These are phyloP conservation scores for Laguncularia racemosa DNA, from an alignment of 345 rosid species.

Conservation along the genomic window DNA sequence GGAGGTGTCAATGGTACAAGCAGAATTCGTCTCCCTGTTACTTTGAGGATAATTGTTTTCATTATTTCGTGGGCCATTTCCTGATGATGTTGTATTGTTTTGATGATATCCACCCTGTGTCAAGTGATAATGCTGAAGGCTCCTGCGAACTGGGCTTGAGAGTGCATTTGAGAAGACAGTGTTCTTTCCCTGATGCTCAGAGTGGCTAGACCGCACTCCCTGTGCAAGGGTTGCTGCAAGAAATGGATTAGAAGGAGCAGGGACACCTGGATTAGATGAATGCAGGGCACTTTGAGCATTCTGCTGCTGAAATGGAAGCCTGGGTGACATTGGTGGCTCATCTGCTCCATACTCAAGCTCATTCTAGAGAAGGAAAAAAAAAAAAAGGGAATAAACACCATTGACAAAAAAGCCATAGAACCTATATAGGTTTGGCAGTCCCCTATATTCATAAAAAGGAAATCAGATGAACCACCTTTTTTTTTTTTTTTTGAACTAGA, in stretches of 20 bases:
- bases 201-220: slow-evolving; percentile 23
- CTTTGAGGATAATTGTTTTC: slow-evolving; percentile 11
- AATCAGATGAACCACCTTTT: too few relatives aligned
- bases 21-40: slow-evolving; percentile 18
- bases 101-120: slow-evolving; percentile 25
- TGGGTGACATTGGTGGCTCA: slow-evolving; percentile 44
- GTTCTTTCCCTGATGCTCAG: slow-evolving; percentile 44
- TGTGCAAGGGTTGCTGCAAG: slow-evolving; percentile 15
- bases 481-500: too few relatives aligned
- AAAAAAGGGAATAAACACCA: neutral
- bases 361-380: slow-evolving; percentile 37
- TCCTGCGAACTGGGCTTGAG: slow-evolving; percentile 63
- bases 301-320: slow-evolving; percentile 36
- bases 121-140: slow-evolving; percentile 56
- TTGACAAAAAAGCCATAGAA: neutral
- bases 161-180: slow-evolving; percentile 44
- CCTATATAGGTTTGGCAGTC: too few relatives aligned
- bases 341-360: slow-evolving; percentile 64
- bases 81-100: slow-evolving; percentile 10
- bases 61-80: slow-evolving; percentile 16
- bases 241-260: slow-evolving; percentile 31
- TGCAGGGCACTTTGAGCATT: slow-evolving; percentile 20
- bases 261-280: slow-evolving; percentile 15
- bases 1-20: slow-evolving; percentile 26
- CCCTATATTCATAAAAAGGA: too few relatives aligned